Base-by-base conservation (phyloP, 2,329 filamentous ascomycete species). In the Diaporthe batatas region DNA sequence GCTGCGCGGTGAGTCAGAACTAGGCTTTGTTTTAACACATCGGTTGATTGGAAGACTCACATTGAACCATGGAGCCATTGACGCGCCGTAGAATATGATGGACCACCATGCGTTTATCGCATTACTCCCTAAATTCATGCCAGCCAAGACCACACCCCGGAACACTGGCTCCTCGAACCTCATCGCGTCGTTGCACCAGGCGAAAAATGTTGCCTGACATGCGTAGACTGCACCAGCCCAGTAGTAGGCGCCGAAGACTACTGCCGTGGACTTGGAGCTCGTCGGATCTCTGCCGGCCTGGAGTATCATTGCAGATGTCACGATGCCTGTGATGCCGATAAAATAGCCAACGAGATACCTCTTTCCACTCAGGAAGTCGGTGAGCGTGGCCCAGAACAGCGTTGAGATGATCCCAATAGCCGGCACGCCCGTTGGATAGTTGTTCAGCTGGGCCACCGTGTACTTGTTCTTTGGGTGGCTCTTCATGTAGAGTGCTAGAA, bases 51-150 rank as follows among this genome's bases (percentile, higher is more conserved):
- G 39, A 4, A 5, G 21, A 82, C 88, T 84, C 79, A 90, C 88
- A 51, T 80, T 90, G 74, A 93, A 93, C 83, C 87, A 88, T 0
- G 92, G 92, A 3, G 91, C 92, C 79, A 89, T 87, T 2, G 88
- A 86, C 0, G 91, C 91, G 0, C 89, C 88, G 77, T 93, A 94
- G 75, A 94, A 94, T 0, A 94, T 76, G 53, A 94, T 89, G 73
- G 86, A 90, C 92, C 92, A 94, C 91, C 91, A 94, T 0, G 91
- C 90, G 77, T 94, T 93, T 7, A 94, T 84, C 0, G 90, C 89
- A 77, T 91, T 92, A 77, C 86, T 92, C 1, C 89, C 89, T 76
- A 91, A 82, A 73, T 93, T 94, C 92, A 94, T 94, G 16, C 90
- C 89, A 0, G 91, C 92, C 47, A 94, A 87, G 0, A 94, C 91